A percentile compares a stretch with the other conserved stretches of the same genome.
Conservation (phyloP, 75 land plant genomes). For the Pseudotsuga menziesii region DNA sequence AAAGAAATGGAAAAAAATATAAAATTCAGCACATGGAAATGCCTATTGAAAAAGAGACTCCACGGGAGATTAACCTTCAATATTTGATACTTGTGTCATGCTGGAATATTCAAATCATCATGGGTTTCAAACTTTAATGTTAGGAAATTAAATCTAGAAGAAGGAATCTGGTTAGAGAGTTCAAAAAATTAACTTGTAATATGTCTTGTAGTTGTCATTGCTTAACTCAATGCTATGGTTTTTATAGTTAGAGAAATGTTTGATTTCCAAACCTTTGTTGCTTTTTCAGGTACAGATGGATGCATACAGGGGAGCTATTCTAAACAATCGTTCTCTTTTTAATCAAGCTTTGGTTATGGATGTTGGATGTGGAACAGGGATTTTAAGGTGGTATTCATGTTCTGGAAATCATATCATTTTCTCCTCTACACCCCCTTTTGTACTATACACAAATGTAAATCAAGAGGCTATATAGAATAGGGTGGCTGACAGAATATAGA, state of each 20-base stretch:
- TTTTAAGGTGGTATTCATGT: slow-evolving; percentile 58
- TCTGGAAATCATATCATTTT: not conserved
- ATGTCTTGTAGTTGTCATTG: not conserved
- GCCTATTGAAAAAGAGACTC: not conserved
- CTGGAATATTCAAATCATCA: not conserved
- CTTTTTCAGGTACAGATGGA: slow-evolving; percentile 78
- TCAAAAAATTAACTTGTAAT: not conserved
- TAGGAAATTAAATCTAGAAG: not conserved
- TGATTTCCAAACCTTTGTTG: not conserved
- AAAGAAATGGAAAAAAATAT: not conserved
- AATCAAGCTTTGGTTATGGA: slow-evolving; percentile 81
- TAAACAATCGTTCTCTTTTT: slow-evolving; percentile 71
- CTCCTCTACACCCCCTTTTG: not conserved
- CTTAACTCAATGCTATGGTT: not conserved
- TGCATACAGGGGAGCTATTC: slow-evolving; percentile 74
- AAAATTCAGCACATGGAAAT: slow-evolving; percentile 2
- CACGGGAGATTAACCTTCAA: not conserved
- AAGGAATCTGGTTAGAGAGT: not conserved
- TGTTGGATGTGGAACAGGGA: slow-evolving; percentile 99
- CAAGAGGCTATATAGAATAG: no score
- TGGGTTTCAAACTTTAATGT: not conserved
- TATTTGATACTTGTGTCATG: not conserved
- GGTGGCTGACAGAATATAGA: no score
- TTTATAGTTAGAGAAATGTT: not conserved
- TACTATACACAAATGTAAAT: no score